Conservation (phyloP, 768 basidiomycete genomes). For the Infundibulicybe gibba region DNA sequence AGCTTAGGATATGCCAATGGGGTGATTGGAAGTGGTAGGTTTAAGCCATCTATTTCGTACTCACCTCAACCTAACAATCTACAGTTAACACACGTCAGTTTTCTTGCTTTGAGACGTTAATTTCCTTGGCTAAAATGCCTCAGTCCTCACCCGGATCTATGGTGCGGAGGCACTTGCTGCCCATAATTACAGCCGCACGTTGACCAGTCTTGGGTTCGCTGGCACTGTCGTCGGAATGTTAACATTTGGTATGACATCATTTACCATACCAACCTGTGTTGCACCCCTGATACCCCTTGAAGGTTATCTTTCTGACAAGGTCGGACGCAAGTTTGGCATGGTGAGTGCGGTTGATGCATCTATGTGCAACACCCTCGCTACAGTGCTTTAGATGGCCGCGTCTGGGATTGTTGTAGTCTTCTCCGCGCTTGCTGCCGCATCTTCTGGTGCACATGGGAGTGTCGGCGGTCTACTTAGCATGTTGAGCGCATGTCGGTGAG, state of each 20-base stretch:
- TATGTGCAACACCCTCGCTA: constrained; percentile 3
- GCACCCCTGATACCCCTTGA: not conserved
- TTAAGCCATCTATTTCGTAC: not conserved
- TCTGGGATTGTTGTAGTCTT: constrained; percentile 81
- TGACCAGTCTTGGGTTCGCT: constrained; percentile 73
- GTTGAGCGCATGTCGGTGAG: constrained; percentile 71
- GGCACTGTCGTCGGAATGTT: constrained; percentile 86
- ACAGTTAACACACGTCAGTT: constrained; percentile 65
- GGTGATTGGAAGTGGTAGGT: constrained; percentile 71
- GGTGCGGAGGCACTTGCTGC: constrained; percentile 43
- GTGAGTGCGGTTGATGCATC: constrained; percentile 28
- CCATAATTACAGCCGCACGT: constrained; percentile 56
- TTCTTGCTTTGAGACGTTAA: not conserved
- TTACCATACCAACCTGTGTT: too few relatives aligned
- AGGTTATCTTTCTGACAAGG: constrained; percentile 75
- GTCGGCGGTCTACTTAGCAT: constrained; percentile 68
- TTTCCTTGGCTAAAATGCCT: not conserved
- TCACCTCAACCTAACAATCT: not conserved
- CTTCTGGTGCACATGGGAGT: constrained; percentile 69
- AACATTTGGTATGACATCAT: constrained; percentile 44
- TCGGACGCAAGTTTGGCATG: constrained; percentile 88
- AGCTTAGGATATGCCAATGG: constrained; percentile 73
- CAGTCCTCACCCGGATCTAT: constrained; percentile 72
- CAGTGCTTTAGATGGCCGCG: constrained; percentile 59
- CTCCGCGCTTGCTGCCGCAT: constrained; percentile 79